Conservation (phyloP, 306 rosid species). For the Macrotyloma uniflorum region DNA sequence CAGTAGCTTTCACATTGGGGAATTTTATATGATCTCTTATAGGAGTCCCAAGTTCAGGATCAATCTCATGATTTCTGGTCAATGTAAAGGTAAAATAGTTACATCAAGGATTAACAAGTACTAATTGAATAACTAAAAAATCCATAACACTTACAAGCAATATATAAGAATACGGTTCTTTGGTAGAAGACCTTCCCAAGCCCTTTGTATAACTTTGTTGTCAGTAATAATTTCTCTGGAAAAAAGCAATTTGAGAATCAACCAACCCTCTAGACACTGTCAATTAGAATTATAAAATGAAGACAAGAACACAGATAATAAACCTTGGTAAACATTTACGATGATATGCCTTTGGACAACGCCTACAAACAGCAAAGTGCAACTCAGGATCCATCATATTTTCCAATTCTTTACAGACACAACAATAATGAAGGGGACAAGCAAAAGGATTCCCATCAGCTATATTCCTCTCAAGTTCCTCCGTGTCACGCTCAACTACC, state of each 20-base stretch:
- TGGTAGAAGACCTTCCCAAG: slow-evolving; percentile 82
- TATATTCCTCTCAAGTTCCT: slow-evolving; percentile 63
- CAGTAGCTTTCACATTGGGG: slow-evolving; percentile 48
- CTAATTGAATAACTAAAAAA: slow-evolving; percentile 27
- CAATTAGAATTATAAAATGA: slow-evolving; percentile 12
- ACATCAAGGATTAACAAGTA: slow-evolving; percentile 30
- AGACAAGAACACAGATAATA: slow-evolving; percentile 13
- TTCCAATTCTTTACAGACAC: slow-evolving; percentile 76
- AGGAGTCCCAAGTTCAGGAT: slow-evolving; percentile 69
- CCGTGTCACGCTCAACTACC: slow-evolving; percentile 50
- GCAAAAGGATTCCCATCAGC: slow-evolving; percentile 60
- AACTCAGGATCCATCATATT: slow-evolving; percentile 56
- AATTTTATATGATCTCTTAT: slow-evolving; percentile 67
- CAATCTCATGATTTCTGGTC: slow-evolving; percentile 76
- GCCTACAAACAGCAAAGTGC: slow-evolving; percentile 87
- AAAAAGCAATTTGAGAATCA: slow-evolving; percentile 49
- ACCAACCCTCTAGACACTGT: slow-evolving; percentile 1
- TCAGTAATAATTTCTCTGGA: slow-evolving; percentile 61
- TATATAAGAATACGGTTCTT: slow-evolving; percentile 77
- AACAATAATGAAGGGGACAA: slow-evolving; percentile 87
- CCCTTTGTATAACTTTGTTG: slow-evolving; percentile 52
- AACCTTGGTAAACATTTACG: slow-evolving; percentile 91
- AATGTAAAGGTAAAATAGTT: slow-evolving; percentile 34
- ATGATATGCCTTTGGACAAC: slow-evolving; percentile 92
- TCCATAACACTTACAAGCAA: slow-evolving; percentile 76